A percentile compares a stretch with the other conserved stretches of the same genome.
Conservation (phyloP, 768 basidiomycete genomes). For the Boletellus ananiceps region DNA sequence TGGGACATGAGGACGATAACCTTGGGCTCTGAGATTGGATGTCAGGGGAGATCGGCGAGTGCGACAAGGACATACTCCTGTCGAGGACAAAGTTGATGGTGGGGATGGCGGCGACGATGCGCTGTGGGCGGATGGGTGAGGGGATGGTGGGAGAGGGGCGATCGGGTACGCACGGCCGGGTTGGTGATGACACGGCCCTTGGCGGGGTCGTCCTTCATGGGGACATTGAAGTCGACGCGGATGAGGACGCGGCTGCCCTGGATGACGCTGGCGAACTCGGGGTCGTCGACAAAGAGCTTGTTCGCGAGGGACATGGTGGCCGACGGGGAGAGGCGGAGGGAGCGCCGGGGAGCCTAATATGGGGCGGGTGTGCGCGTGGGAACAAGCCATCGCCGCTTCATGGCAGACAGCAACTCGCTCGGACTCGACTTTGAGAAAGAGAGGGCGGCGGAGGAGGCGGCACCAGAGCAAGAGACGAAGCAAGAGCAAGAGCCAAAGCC, state of each 20-base stretch:
- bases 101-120: constrained; percentile 94
- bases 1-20: constrained; percentile 95
- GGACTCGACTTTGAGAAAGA: constrained; percentile 61
- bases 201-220: constrained; percentile 63
- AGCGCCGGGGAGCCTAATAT: constrained; percentile 1
- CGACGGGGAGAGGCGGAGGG: constrained; percentile 5
- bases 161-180: constrained; percentile 68
- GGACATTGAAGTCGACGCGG: constrained; percentile 95
- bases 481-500: constrained; percentile 21
- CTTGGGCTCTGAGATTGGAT: constrained; percentile 55
- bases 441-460: constrained; percentile 8
- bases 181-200: constrained; percentile 94
- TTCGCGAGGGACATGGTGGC: constrained; percentile 85
- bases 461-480: constrained; percentile 5
- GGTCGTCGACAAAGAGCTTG: constrained; percentile 90
- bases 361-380: constrained; percentile 22
- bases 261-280: constrained; percentile 51
- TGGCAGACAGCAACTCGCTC: constrained; percentile 57
- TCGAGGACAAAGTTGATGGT: constrained; percentile 93
- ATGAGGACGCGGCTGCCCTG: constrained; percentile 86
- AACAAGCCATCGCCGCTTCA: constrained; percentile 18
- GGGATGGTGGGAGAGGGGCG: not conserved
- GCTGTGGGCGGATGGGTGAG: constrained; percentile 44
- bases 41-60: not conserved
- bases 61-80: constrained; percentile 47